Conservation (phyloP, 352 stramenopile species). For the Salisapilia sapeloensis region DNA sequence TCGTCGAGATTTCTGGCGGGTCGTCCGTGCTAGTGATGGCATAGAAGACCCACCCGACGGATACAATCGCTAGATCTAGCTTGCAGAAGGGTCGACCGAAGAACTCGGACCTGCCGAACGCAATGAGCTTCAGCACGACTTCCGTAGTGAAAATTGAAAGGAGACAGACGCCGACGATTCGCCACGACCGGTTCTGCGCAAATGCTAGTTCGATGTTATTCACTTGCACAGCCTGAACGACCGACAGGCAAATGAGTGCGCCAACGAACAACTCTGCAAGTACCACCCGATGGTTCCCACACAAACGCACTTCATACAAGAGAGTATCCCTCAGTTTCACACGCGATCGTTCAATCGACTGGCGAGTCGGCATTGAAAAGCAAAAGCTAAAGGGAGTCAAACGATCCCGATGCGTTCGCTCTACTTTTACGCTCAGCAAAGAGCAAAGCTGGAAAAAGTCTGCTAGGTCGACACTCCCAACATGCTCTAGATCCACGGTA, state of each 20-base stretch:
- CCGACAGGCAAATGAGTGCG: conserved; percentile 52
- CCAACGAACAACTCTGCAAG: conserved; percentile 57
- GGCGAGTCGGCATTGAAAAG: conserved; percentile 18
- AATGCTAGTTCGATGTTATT: conserved; percentile 72
- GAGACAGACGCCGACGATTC: conserved; percentile 45
- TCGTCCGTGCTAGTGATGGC: conserved; percentile 41
- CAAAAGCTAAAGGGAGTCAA: neutral
- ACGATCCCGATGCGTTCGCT: conserved; percentile 15
- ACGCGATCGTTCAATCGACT: conserved; percentile 33
- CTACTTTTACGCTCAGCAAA: conserved; percentile 50
- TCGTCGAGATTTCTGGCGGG: conserved; percentile 36
- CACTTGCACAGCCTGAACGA: conserved; percentile 64
- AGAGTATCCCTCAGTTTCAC: conserved; percentile 28
- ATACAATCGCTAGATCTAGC: conserved; percentile 48
- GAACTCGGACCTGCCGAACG: conserved; percentile 60
- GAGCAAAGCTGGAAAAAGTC: conserved; percentile 71
- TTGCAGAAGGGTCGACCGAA: conserved; percentile 65
- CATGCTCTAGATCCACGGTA: conserved; percentile 49
- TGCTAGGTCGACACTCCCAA: conserved; percentile 34
- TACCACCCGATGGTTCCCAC: conserved; percentile 48
- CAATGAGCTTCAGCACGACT: conserved; percentile 59
- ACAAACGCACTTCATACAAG: conserved; percentile 40
- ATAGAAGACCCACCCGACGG: conserved; percentile 71
- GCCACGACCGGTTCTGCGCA: conserved; percentile 55
- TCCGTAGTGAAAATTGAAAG: conserved; percentile 61